phyloP scores from a whole-genome alignment of 768 basidiomycete species.

The Rhizopogon roseolus region DNA sequence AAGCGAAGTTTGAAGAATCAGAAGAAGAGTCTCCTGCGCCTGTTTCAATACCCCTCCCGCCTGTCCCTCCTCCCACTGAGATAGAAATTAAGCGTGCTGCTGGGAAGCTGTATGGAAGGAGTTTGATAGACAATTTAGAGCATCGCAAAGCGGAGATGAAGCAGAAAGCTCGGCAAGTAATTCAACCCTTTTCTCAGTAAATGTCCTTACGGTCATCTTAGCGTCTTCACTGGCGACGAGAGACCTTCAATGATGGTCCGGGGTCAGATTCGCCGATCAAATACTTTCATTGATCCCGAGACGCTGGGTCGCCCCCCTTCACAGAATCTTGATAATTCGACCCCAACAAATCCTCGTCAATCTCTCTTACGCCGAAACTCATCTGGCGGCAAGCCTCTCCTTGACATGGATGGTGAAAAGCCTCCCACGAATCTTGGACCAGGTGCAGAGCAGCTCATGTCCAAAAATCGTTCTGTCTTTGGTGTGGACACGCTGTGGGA shows the following conservation, averaged over 20 bases:
- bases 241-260: slow-evolving; percentile 94
- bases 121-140: slow-evolving; percentile 88
- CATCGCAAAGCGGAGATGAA: slow-evolving; percentile 78
- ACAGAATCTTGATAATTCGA: slow-evolving; percentile 41
- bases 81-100: slow-evolving; percentile 43
- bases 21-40: slow-evolving; percentile 31
- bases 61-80: slow-evolving; percentile 27
- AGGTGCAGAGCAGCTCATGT: slow-evolving; percentile 27
- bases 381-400: slow-evolving; percentile 53
- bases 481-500: slow-evolving; percentile 95
- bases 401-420: slow-evolving; percentile 51
- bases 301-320: slow-evolving; percentile 48
- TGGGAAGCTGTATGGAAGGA: slow-evolving; percentile 84
- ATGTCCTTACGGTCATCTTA: slow-evolving; percentile 22
- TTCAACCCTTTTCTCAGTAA: not conserved
- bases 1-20: slow-evolving; percentile 47
- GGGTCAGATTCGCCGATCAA: slow-evolving; percentile 43
- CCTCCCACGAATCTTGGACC: slow-evolving; percentile 24
- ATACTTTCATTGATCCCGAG: slow-evolving; percentile 72
- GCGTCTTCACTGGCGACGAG: slow-evolving; percentile 85
- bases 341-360: slow-evolving; percentile 21
- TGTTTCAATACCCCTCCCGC: slow-evolving; percentile 24
- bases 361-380: slow-evolving; percentile 46
- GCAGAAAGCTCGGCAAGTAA: slow-evolving; percentile 73
- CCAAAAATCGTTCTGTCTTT: slow-evolving; percentile 74